Conservation (phyloP, 192 early-diverging fungal species). For the Umbelopsis ramanniana region DNA sequence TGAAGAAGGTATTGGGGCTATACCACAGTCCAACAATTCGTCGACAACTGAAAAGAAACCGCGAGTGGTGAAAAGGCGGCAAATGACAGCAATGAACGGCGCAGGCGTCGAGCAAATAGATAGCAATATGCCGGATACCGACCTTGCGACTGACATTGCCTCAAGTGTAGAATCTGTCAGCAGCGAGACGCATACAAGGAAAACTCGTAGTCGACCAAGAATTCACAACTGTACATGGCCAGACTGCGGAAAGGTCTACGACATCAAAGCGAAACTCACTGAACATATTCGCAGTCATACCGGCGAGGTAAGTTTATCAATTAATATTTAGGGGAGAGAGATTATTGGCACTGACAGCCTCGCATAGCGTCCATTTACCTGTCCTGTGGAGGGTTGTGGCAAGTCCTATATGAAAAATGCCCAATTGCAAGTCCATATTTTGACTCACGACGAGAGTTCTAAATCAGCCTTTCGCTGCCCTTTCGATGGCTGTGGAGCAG, state of each 20-base stretch:
- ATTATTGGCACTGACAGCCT: background rate
- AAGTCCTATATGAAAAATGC: conserved; percentile 40
- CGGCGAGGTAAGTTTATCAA: conserved; percentile 33
- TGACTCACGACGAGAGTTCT: conserved; percentile 31
- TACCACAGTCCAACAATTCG: no score
- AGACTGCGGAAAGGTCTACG: conserved; percentile 41
- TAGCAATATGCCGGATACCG: no score
- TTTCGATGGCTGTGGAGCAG: conserved; percentile 33
- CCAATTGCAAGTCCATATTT: conserved; percentile 39
- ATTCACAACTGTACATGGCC: conserved; percentile 1
- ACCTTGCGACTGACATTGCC: no score
- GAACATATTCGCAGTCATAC: conserved; percentile 46
- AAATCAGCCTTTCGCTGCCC: conserved; percentile 28
- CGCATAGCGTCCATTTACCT: conserved; percentile 47
- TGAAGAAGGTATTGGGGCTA: no score
- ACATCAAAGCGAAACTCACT: conserved; percentile 36
- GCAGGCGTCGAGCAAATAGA: no score
- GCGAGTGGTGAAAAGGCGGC: no score
- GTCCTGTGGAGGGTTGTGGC: conserved; percentile 37
- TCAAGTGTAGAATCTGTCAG: no score
- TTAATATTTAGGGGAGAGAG: background rate
- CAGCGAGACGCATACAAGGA: no score
- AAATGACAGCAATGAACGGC: no score
- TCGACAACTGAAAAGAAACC: no score
- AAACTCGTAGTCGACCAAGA: no score